A percentile compares a stretch with the other conserved stretches of the same genome.
phyloP scores from a whole-genome alignment of 139 green algal genomes.

The Axilococcus clingmanii region DNA sequence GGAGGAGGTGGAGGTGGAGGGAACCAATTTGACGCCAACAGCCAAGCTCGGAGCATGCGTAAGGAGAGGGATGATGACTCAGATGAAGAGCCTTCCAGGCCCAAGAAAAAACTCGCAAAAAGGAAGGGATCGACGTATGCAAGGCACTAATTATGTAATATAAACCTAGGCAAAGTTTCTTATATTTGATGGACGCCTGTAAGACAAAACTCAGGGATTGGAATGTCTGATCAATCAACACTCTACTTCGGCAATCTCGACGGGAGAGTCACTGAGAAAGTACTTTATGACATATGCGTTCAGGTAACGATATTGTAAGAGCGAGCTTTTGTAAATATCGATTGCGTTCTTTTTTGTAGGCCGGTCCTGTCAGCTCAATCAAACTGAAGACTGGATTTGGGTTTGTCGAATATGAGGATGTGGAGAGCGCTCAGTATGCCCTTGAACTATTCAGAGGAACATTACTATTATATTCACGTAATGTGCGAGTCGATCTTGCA shows the following conservation, averaged over 20 bases:
- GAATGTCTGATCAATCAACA: too few species aligned
- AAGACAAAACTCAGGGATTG: not conserved
- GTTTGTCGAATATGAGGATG: constrained; percentile 8
- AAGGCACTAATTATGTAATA: too few species aligned
- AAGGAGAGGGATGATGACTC: constrained; percentile 18
- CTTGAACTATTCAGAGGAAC: constrained; percentile 7
- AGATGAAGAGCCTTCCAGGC: constrained; percentile 8
- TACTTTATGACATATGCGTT: constrained; percentile 19
- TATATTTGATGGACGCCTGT: not conserved
- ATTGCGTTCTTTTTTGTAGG: too few species aligned
- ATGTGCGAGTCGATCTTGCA: constrained; percentile 1
- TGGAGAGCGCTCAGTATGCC: constrained; percentile 10
- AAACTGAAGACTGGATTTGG: not conserved
- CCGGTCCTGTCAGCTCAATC: constrained; percentile 9
- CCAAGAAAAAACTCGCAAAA: constrained; percentile 5
- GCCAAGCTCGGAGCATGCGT: constrained; percentile 8
- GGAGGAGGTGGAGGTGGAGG: constrained; percentile 9
- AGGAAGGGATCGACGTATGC: constrained; percentile 2
- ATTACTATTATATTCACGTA: constrained; percentile 1
- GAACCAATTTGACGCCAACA: constrained; percentile 6
- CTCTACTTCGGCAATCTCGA: constrained; percentile 19
- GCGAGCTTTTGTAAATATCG: too few species aligned
- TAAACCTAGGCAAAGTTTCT: too few species aligned
- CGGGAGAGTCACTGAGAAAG: not conserved
- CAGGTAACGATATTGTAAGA: too few species aligned